Evolutionary conservation across 768 basidiomycete genomes (phyloP), one percentile per base, ranked within the genome.

Genomic region (Dendrothele bispora): DNA sequence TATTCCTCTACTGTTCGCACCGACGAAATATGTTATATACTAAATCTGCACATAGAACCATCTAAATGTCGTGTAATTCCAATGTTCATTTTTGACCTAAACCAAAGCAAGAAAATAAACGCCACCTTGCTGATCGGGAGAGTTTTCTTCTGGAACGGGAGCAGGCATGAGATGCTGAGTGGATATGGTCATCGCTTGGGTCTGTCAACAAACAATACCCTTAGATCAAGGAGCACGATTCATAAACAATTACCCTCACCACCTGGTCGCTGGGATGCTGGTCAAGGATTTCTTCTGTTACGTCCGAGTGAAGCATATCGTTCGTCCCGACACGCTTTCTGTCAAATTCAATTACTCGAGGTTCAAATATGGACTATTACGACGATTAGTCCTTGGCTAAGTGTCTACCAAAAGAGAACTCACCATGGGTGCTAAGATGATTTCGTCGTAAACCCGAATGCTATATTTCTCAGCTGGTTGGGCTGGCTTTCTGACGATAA

Each of bases 401-500:
- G n/a, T n/a, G n/a, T n/a, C n/a, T 27, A 42, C 21, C 11, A 46
- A 18, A 39, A 24, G 5, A 46, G 36, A 10, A 67, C 77, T 54
- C 57, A 94, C 97, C 85, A 95, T 91, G 2, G 95, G 91, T 1
- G 95, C 93, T 26, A 98, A 72, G 50, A 97, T 95, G 43, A 90
- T 86, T 66, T 99, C 97, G 61, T 98, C 95, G 61, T 97, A 98
- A 2, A 91, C 87, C 22, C 93, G 83, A 36, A 97, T 70, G 22
- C 83, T 86, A 62, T 94, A 98, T 61, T 97, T 97, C 62, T 88
- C 80, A 1, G 94, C 86, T 12, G 83, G 70, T 44, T 80, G 77
- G 29, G 82, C 83, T 5, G 93, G 87, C 43, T 79, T 71, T 29
- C 95, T 78, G 12, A 95, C 88, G 18, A 86, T 79, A 57, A 98